These are phyloP conservation scores for Ophiostoma himal-ulmi DNA, from an alignment of 2,329 filamentous ascomycete genomes.

Conservation along the genomic window DNA sequence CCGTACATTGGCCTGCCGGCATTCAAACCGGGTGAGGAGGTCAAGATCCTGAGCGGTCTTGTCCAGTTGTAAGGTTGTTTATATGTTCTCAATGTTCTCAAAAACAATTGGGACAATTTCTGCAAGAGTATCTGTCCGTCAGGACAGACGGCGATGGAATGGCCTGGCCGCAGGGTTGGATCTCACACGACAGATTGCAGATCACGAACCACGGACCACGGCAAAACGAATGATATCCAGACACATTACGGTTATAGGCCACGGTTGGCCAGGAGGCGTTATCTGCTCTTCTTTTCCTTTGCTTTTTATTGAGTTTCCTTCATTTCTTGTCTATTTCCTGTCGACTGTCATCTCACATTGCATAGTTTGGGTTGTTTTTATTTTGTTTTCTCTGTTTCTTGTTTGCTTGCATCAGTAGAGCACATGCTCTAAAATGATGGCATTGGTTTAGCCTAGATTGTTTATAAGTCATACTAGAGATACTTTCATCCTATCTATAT, in stretches of 20 bases:
- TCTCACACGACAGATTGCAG: background rate
- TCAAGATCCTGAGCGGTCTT: conserved; percentile 77
- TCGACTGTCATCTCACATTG: background rate
- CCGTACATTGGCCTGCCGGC: conserved; percentile 89
- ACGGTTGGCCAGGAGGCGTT: conserved; percentile 6
- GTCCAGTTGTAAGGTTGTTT: conserved; percentile 59
- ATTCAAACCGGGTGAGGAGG: conserved; percentile 96
- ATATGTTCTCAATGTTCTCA: too few relatives aligned
- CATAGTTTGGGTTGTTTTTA: background rate
- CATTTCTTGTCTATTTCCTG: background rate
- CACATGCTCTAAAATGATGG: background rate
- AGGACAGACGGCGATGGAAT: background rate
- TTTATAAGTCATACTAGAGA: background rate
- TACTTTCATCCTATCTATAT: background rate
- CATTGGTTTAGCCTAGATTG: background rate
- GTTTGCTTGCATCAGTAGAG: background rate
- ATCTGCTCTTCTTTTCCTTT: background rate
- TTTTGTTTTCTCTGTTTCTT: background rate
- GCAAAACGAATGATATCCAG: conserved; percentile 14
- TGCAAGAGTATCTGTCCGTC: background rate
- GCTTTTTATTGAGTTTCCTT: background rate
- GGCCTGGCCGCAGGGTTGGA: background rate
- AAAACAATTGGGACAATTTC: too few relatives aligned
- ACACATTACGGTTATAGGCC: conserved; percentile 8
- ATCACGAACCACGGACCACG: background rate